Conservation (phyloP, 2,329 filamentous ascomycete species). For the Decorospora gaudefroyi region DNA sequence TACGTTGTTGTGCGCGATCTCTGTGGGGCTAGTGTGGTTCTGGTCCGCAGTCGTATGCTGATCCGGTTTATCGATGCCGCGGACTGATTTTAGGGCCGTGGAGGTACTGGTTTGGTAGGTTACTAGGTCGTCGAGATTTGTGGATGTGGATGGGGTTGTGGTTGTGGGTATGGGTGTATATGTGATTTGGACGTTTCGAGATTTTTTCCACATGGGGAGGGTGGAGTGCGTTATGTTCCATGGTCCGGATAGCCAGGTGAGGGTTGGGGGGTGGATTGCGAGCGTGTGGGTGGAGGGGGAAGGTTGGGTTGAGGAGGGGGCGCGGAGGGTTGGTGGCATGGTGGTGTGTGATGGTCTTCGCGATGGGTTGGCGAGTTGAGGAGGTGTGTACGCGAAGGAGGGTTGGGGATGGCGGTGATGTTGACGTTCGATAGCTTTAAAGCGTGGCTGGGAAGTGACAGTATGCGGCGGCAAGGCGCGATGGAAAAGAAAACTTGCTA, state of each 20-base stretch:
- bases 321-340: slow-evolving; percentile 36
- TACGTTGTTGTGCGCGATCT: no score
- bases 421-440: no score
- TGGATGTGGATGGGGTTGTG: slow-evolving; percentile 32
- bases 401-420: slow-evolving; percentile 2
- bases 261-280: slow-evolving; percentile 47
- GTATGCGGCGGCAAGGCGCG: no score
- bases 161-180: slow-evolving; percentile 62
- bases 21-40: no score
- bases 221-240: slow-evolving; percentile 49
- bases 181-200: slow-evolving; percentile 78
- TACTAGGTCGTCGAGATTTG: slow-evolving; percentile 72
- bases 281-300: slow-evolving; percentile 26
- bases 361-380: not conserved
- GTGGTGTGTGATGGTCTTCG: slow-evolving; percentile 8
- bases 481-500: no score
- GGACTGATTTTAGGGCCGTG: slow-evolving; percentile 62
- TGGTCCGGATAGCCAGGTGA: slow-evolving; percentile 38
- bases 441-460: not conserved
- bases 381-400: not conserved
- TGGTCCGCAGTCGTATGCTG: slow-evolving; percentile 23
- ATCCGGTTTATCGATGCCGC: slow-evolving; percentile 64
- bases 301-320: slow-evolving; percentile 23
- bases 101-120: slow-evolving; percentile 64
- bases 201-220: slow-evolving; percentile 72